phyloP scores from a whole-genome alignment of 1,139 yeast species.

The Arxiozyma heterogenica region DNA sequence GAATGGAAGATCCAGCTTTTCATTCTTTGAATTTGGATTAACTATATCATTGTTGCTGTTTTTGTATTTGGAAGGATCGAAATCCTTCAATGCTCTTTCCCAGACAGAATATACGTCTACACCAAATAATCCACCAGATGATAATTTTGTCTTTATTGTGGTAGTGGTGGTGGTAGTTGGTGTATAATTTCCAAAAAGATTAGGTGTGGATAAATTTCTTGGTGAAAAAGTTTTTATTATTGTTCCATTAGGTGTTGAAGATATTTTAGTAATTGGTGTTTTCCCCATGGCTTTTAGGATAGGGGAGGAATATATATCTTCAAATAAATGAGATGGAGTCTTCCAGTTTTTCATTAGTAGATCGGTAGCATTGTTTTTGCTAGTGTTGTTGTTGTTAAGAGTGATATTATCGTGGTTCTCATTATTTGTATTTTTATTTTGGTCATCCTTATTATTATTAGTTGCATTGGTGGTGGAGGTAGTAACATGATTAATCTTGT shows the following conservation, averaged over 20 bases:
- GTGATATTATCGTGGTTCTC: too few relatives aligned
- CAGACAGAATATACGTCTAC: constrained; percentile 51
- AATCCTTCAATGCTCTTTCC: constrained; percentile 40
- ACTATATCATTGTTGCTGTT: not conserved
- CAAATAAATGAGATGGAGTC: constrained; percentile 29
- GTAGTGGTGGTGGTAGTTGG: not conserved
- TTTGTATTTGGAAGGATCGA: constrained; percentile 4
- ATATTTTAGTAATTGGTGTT: constrained; percentile 13
- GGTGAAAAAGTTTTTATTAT: constrained; percentile 14
- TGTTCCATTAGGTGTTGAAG: constrained; percentile 13
- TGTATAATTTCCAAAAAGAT: constrained; percentile 1
- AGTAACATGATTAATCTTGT: not conserved
- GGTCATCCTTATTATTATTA: not conserved
- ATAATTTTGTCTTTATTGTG: constrained; percentile 18
- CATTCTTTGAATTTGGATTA: not conserved
- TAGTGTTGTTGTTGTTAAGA: not conserved
- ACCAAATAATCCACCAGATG: constrained; percentile 41
- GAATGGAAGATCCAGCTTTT: constrained; percentile 7
- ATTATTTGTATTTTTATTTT: not conserved
- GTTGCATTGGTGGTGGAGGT: too few relatives aligned
- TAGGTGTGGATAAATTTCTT: constrained; percentile 10
- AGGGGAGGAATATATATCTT: constrained; percentile 30
- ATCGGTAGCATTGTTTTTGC: not conserved
- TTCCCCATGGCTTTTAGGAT: constrained; percentile 21
- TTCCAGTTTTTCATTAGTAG: constrained; percentile 26